Base-by-base conservation (phyloP, 2,329 filamentous ascomycete species). In the Fusarium sp. region DNA sequence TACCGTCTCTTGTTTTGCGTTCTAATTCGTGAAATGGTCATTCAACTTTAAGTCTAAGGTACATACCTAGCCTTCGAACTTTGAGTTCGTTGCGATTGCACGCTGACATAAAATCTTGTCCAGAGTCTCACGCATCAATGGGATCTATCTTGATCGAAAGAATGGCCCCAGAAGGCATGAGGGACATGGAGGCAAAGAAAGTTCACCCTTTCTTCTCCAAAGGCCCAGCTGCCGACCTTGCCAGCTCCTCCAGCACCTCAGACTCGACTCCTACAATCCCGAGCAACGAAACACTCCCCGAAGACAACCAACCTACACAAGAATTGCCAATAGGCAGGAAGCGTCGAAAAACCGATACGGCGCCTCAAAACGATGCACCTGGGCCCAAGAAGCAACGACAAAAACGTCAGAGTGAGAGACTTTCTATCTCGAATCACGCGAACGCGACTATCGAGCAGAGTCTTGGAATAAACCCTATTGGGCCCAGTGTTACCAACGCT, bases 201-300 rank as follows among this genome's bases (percentile, higher is more conserved):
- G 72, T 88, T 37, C 86, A 88, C 68, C 86, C 86, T 19, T 87
- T 88, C 76, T 88, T 88, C 71, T 72, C 77, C 39, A 78, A 76
- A 56, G 57, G 46, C 8, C 59, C 74, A 45, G 23, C 57, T 20
- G 53, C 59, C 27, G 61, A 68, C 13, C 33, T 49, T 33, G 27
- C 58, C 32, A 20, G 45, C n/a, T 30, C 51, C n/a, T 44, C 65
- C 10, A 53, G 48, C n/a, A 27, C 44, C 20, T 47, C 57, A 23
- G 17, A 44, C 14, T 46, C 51, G 23, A 9, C 63, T 30, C 17
- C 47, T 9, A 25, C 41, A 22, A 22, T 32, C 11, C 33, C 30
- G 4, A 50, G 62, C 30, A 41, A 50, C 22, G 61, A 56, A 45
- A 25, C 39, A 20, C 57, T 32, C 20, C 23, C 33, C 25, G 22